Base-by-base conservation (phyloP, 2,329 filamentous ascomycete species). In the Apiospora rasikravindrae region DNA sequence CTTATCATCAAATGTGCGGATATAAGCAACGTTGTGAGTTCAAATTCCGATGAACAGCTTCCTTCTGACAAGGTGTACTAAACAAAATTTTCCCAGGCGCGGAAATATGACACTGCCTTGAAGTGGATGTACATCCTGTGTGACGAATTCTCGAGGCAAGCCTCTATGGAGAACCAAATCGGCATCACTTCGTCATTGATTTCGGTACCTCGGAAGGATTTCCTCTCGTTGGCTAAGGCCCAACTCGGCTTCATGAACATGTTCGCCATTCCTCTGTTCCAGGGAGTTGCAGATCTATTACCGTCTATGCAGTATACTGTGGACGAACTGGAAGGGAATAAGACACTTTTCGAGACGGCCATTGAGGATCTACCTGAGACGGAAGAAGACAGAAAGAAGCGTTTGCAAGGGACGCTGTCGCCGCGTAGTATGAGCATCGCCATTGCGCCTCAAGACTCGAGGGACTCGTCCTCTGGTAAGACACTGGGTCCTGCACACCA, bases 161-260 rank as follows among this genome's bases (percentile, higher is more conserved):
- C 94, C 1, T 90, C 92, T 19, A 98, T 98, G 93, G 96, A 99
- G 82, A 86, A 88, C 72, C 94, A 97, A 78, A 88, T 98, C 29
- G 90, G 93, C 24, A 97, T 99, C 79, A 91, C 92, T 67, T 96
- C 96, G 0, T 95, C 95, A 42, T 88, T 99, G 3, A 94, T 97
- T 77, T 91, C 95, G 0, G 91, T 92, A 4, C 94, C 96, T 53
- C 91, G 94, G 72, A 94, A 95, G 77, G 95, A 98, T 77, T 87
- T 93, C 44, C 86, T 94, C 74, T 95, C 96, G 71, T 87, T 98
- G 70, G 93, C 91, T 74, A 94, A 94, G 76, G 93, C 95, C 10
- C 96, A 99, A 82, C 93, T 98, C 71, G 93, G 94, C 33, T 99
- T 99, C 83, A 98, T 98, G 94, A 96, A 94, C 75, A 89, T 98